These are phyloP conservation scores for Rosa persica DNA, from an alignment of 306 rosid genomes.

Conservation along the genomic window DNA sequence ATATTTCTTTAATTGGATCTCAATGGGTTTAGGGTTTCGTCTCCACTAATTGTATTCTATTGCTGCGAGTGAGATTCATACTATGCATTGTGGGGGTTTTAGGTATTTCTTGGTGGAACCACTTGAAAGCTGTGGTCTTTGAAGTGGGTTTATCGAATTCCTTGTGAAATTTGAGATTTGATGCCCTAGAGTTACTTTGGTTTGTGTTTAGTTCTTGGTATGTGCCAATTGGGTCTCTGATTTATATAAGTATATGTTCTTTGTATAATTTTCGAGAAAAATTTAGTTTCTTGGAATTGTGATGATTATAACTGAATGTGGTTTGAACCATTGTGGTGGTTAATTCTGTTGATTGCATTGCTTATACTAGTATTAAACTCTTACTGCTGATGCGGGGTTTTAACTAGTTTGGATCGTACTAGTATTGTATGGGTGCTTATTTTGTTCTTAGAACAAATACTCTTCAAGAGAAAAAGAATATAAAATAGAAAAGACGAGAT, in stretches of 20 bases:
- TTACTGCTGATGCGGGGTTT: background rate
- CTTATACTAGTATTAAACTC: background rate
- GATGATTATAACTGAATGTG: background rate
- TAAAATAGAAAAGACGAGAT: background rate
- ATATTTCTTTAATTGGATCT: background rate
- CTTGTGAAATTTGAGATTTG: background rate
- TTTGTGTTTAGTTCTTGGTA: background rate
- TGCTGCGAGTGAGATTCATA: background rate
- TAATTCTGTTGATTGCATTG: background rate
- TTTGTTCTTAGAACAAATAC: background rate
- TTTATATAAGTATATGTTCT: background rate
- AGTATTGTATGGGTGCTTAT: background rate
- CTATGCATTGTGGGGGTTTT: background rate
- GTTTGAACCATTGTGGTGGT: background rate
- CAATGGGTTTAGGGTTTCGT: background rate
- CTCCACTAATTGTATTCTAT: background rate
- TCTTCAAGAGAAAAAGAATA: background rate
- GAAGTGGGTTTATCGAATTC: slow-evolving; percentile 5
- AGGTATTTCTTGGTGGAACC: no score
- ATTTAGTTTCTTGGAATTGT: background rate
- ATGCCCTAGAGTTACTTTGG: background rate
- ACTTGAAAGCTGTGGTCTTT: background rate
- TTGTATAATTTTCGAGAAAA: background rate
- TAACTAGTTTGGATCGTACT: background rate
- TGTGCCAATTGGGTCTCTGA: no score